A percentile compares a stretch with the other conserved stretches of the same genome.
phyloP scores from a whole-genome alignment of 495 filamentous ascomycete genomes.

The Annulohypoxylon maeteangense region DNA sequence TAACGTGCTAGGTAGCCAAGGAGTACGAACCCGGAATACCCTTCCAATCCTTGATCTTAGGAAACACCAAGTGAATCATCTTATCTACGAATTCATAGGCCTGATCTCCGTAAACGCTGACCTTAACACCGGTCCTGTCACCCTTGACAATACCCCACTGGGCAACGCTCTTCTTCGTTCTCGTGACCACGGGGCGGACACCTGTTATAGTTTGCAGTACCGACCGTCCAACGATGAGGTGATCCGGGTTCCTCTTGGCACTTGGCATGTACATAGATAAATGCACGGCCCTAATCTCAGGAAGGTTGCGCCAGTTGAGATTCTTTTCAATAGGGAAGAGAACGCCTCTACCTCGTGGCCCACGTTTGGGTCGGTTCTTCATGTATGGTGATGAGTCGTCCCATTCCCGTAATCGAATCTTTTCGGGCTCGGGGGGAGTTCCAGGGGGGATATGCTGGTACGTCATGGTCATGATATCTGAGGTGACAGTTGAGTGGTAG shows the following conservation, averaged over 20 bases:
- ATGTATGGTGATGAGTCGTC: conserved; percentile 92
- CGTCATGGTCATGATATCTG: conserved; percentile 89
- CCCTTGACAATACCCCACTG: conserved; percentile 68
- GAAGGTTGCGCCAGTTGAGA: conserved; percentile 87
- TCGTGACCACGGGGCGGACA: conserved; percentile 74
- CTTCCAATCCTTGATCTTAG: conserved; percentile 92
- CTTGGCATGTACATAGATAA: conserved; percentile 75
- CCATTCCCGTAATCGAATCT: conserved; percentile 83
- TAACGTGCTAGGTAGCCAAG: not conserved
- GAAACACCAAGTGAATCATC: conserved; percentile 86
- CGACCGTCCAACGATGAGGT: conserved; percentile 83
- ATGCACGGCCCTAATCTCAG: conserved; percentile 81
- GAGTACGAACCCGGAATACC: conserved; percentile 73
- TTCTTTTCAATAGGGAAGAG: conserved; percentile 78
- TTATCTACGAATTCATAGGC: conserved; percentile 91
- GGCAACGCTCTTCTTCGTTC: conserved; percentile 71
- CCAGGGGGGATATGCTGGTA: conserved; percentile 85
- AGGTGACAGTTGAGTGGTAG: conserved; percentile 82
- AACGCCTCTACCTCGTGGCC: conserved; percentile 72
- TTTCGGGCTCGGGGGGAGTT: conserved; percentile 67
- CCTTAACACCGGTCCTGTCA: conserved; percentile 72
- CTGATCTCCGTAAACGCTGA: conserved; percentile 76
- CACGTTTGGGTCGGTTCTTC: conserved; percentile 85
- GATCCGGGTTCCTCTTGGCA: conserved; percentile 70
- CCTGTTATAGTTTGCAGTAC: conserved; percentile 87